Conservation (phyloP, 1,284 basidiomycete genomes). For the Caloboletus inedulis region DNA sequence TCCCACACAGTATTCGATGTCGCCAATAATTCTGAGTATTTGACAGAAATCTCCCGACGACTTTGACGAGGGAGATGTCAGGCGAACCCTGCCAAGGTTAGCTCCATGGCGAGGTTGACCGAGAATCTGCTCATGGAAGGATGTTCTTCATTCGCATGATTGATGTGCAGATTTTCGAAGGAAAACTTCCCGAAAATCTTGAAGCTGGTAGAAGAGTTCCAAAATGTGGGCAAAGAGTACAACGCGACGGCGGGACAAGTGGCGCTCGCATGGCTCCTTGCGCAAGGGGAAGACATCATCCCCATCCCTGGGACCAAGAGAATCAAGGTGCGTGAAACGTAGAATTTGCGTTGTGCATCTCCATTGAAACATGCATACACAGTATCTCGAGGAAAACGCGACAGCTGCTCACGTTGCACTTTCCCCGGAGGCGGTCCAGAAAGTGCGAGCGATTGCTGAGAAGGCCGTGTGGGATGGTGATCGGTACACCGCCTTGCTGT, state of each 20-base stretch:
- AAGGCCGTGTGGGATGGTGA: constrained; percentile 22
- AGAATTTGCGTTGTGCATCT: not conserved
- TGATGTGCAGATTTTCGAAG: constrained; percentile 19
- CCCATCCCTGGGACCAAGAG: constrained; percentile 33
- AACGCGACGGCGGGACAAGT: constrained; percentile 43
- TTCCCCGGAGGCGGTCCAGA: constrained; percentile 31
- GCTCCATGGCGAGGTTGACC: not conserved
- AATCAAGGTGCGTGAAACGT: constrained; percentile 21
- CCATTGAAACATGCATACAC: not conserved
- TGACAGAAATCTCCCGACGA: constrained; percentile 38
- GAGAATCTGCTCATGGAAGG: not conserved
- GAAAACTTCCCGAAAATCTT: constrained; percentile 46
- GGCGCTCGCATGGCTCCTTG: constrained; percentile 45
- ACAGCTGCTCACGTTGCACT: constrained; percentile 33
- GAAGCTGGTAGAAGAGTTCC: constrained; percentile 37
- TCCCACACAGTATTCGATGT: not conserved
- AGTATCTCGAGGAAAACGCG: constrained; percentile 44
- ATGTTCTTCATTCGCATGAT: not conserved
- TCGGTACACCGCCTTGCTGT: constrained; percentile 16
- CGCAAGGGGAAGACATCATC: constrained; percentile 39
- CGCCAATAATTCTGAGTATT: not conserved
- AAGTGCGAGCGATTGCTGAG: constrained; percentile 33
- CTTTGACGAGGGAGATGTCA: constrained; percentile 40
- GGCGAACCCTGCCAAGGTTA: constrained; percentile 25
- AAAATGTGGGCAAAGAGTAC: constrained; percentile 32